These are phyloP conservation scores for Phytophthora nicotianae DNA, from an alignment of 352 stramenopile genomes.

Conservation along the genomic window DNA sequence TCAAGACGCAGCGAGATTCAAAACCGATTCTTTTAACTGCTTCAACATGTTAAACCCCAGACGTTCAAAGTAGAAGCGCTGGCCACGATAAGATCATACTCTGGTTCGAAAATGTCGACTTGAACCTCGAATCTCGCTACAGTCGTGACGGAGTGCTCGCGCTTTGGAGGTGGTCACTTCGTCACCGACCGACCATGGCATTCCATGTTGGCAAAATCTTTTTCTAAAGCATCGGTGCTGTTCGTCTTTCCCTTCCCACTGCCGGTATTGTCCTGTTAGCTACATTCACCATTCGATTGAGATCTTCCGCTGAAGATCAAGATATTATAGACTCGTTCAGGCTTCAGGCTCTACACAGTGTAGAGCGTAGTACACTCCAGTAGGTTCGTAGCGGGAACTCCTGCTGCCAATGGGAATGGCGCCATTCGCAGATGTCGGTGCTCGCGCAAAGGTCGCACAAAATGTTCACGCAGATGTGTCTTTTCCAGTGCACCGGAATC, in stretches of 20 bases:
- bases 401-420: conserved; percentile 6
- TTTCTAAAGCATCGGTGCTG: not conserved
- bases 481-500: conserved; percentile 10
- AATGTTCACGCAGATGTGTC: conserved; percentile 4
- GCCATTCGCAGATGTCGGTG: conserved; percentile 7
- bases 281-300: not conserved
- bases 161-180: not conserved
- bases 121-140: no score
- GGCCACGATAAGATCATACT: no score
- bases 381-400: not conserved
- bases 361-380: no score
- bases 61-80: no score
- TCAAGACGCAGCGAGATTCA: no score
- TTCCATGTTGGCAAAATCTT: not conserved
- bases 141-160: no score
- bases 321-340: no score
- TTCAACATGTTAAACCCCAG: no score
- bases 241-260: not conserved
- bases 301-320: not conserved
- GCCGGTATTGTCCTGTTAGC: not conserved
- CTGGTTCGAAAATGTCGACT: no score
- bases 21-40: no score
- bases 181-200: not conserved
- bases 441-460: not conserved
- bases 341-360: no score